Evolutionary conservation across 164 flowering plant species (phyloP).

Genomic region (Aristolochia fimbriata): DNA sequence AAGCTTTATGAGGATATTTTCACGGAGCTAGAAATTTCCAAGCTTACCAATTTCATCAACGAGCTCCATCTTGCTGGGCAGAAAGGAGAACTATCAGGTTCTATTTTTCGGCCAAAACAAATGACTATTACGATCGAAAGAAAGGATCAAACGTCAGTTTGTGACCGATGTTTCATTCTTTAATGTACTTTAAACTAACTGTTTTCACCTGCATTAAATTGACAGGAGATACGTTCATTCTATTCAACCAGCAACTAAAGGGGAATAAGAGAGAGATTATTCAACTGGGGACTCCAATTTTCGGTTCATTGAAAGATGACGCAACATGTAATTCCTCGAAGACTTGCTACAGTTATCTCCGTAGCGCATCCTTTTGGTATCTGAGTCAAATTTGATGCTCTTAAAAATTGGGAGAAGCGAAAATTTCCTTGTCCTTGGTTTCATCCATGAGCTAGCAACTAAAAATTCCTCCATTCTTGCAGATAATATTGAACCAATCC

Average conservation of each 20-base stretch:
- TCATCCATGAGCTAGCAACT: not conserved
- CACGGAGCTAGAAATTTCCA: slow-evolving; percentile 61
- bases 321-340: slow-evolving; percentile 23
- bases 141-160: too few relatives aligned
- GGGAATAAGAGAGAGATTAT: slow-evolving; percentile 84
- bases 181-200: too few relatives aligned
- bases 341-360: not conserved
- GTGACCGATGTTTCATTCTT: too few relatives aligned
- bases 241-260: slow-evolving; percentile 82
- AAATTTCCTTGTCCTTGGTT: not conserved
- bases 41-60: slow-evolving; percentile 44
- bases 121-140: too few relatives aligned
- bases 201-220: not conserved
- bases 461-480: slow-evolving; percentile 6
- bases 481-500: slow-evolving; percentile 78
- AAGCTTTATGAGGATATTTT: slow-evolving; percentile 76
- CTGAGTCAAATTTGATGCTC: not conserved
- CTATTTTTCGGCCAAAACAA: too few relatives aligned
- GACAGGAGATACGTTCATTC: slow-evolving; percentile 72
- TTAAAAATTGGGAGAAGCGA: not conserved
- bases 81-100: slow-evolving; percentile 80
- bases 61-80: slow-evolving; percentile 74
- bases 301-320: slow-evolving; percentile 63
- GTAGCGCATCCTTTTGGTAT: not conserved
- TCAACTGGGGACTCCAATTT: slow-evolving; percentile 89